Conservation (phyloP, 2,329 filamentous ascomycete species). For the Aspergillus melleus region DNA sequence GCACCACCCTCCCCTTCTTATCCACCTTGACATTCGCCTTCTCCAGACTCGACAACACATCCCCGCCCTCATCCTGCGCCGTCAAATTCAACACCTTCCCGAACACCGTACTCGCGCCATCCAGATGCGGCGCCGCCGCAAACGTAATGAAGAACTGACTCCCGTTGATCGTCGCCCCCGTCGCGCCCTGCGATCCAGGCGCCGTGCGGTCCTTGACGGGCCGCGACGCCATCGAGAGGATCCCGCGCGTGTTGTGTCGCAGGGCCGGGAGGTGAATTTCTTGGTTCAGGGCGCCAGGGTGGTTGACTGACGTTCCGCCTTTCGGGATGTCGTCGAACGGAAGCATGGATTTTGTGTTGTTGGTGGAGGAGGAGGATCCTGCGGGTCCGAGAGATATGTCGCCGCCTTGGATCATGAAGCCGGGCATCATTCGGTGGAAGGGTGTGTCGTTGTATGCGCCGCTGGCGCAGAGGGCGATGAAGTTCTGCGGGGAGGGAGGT, state of each 20-base stretch:
- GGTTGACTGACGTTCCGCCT: slow-evolving; percentile 57
- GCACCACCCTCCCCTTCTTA: slow-evolving; percentile 59
- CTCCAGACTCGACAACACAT: slow-evolving; percentile 53
- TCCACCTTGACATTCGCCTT: slow-evolving; percentile 61
- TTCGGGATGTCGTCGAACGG: slow-evolving; percentile 52
- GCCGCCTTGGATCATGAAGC: slow-evolving; percentile 66
- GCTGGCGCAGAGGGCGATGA: slow-evolving; percentile 65
- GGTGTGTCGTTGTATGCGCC: slow-evolving; percentile 61
- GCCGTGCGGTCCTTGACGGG: slow-evolving; percentile 46
- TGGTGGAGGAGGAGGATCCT: slow-evolving; percentile 39
- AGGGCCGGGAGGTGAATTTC: slow-evolving; percentile 60
- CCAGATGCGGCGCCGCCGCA: slow-evolving; percentile 61
- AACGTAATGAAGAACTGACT: slow-evolving; percentile 67
- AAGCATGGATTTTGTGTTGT: slow-evolving; percentile 43
- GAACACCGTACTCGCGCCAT: slow-evolving; percentile 68
- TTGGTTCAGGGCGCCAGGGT: slow-evolving; percentile 57
- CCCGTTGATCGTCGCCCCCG: slow-evolving; percentile 49
- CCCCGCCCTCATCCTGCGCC: slow-evolving; percentile 45
- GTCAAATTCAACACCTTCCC: slow-evolving; percentile 55
- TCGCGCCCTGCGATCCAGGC: slow-evolving; percentile 46
- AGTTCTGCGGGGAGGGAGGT: slow-evolving; percentile 49
- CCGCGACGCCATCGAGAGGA: slow-evolving; percentile 61
- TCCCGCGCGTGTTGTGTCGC: slow-evolving; percentile 57
- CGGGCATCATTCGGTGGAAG: slow-evolving; percentile 63
- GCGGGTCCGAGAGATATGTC: slow-evolving; percentile 49